Evolutionary conservation across 2,329 filamentous ascomycete species (phyloP).

Genomic region (Fusarium subglutinans): DNA sequence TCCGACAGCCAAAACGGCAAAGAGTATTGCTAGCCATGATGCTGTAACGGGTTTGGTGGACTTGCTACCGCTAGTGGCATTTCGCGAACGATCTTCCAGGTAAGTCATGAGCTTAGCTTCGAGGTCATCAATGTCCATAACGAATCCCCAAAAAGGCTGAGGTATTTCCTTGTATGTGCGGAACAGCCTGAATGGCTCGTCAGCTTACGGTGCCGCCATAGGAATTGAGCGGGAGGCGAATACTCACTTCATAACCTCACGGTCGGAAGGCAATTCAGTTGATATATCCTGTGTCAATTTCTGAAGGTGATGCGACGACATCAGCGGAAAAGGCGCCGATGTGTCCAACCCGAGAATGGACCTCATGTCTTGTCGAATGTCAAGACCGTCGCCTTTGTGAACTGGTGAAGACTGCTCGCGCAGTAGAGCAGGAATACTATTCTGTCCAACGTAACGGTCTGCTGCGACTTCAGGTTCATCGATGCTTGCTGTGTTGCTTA

Average conservation of each 20-base stretch:
- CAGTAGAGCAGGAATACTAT: conserved; percentile 73
- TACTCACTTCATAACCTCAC: conserved; percentile 73
- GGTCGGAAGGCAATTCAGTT: conserved; percentile 68
- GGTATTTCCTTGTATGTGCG: conserved; percentile 73
- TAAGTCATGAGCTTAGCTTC: conserved; percentile 73
- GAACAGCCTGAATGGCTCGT: conserved; percentile 60
- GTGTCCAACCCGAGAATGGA: conserved; percentile 73
- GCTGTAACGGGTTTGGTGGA: conserved; percentile 65
- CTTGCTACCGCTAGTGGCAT: conserved; percentile 57
- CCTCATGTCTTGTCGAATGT: conserved; percentile 71
- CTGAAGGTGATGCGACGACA: conserved; percentile 71
- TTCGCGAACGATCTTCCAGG: conserved; percentile 69
- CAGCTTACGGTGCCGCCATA: not conserved
- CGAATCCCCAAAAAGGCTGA: conserved; percentile 74
- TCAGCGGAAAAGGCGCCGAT: conserved; percentile 72
- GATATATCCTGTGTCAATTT: conserved; percentile 68
- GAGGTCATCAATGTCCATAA: conserved; percentile 72
- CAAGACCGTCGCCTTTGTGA: conserved; percentile 61
- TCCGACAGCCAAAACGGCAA: conserved; percentile 71
- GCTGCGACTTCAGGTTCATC: conserved; percentile 66
- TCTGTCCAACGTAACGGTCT: conserved; percentile 71
- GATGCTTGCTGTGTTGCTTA: conserved; percentile 49
- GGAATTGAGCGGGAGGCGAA: not conserved
- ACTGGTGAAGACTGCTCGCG: conserved; percentile 67
- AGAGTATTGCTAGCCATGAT: conserved; percentile 73